Conservation (phyloP, 768 basidiomycete genomes). For the Rossbeevera mucosa region DNA sequence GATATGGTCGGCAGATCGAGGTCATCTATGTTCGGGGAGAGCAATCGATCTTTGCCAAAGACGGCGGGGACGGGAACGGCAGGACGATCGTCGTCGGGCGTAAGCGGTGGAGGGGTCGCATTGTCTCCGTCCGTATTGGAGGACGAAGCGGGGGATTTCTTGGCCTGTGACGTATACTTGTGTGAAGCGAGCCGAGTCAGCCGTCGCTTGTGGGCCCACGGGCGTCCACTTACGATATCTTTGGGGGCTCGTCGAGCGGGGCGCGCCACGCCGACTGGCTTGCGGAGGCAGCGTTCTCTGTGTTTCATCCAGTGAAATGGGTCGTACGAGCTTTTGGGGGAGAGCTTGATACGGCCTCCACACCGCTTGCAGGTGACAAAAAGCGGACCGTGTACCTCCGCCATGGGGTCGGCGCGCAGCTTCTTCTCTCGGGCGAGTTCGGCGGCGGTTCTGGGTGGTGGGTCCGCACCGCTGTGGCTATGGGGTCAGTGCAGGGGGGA, state of each 20-base stretch:
- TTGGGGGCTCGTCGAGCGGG: conserved; percentile 16
- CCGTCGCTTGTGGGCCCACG: neutral
- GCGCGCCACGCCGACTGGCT: conserved; percentile 25
- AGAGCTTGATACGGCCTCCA: conserved; percentile 56
- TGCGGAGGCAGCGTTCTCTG: conserved; percentile 54
- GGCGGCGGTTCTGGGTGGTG: conserved; percentile 35
- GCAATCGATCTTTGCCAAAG: conserved; percentile 21
- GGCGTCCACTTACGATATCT: conserved; percentile 19
- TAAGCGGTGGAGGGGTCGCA: conserved; percentile 33
- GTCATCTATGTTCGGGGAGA: conserved; percentile 21
- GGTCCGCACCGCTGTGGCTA: conserved; percentile 20
- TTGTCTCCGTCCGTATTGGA: conserved; percentile 30
- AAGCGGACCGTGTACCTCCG: conserved; percentile 45
- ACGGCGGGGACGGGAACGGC: conserved; percentile 10
- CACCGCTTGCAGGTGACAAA: conserved; percentile 56
- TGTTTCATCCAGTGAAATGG: conserved; percentile 66
- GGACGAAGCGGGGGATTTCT: conserved; percentile 26
- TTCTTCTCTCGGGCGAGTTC: conserved; percentile 48
- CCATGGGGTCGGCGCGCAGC: conserved; percentile 51
- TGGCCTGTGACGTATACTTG: conserved; percentile 18
- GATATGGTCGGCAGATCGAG: conserved; percentile 14
- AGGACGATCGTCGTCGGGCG: conserved; percentile 32
- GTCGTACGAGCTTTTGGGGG: conserved; percentile 62
- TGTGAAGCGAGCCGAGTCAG: conserved; percentile 2
- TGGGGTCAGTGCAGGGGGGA: conserved; percentile 10